Conservation (phyloP, 331 rosid species). For the Prunus yedoensis region DNA sequence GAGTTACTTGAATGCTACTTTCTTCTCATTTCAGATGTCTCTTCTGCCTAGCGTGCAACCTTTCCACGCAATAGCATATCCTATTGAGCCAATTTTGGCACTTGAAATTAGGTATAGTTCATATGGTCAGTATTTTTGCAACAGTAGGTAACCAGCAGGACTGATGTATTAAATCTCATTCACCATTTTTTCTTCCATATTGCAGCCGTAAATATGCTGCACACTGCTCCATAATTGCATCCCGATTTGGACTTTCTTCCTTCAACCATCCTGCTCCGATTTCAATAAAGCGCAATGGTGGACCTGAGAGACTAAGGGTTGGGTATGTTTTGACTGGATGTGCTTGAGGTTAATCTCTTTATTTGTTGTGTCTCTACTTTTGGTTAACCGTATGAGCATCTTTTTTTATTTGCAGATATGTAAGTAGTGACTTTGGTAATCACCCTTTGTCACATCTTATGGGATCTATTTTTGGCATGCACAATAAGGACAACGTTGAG, state of each 20-base stretch:
- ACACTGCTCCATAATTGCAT: constrained; percentile 90
- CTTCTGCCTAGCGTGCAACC: constrained; percentile 99
- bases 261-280: constrained; percentile 74
- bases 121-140: neutral
- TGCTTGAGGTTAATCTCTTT: neutral
- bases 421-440: constrained; percentile 96
- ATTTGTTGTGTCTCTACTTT: neutral
- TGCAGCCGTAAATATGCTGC: constrained; percentile 92
- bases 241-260: constrained; percentile 78
- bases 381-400: neutral
- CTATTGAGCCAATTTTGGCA: constrained; percentile 91
- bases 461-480: constrained; percentile 99
- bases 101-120: constrained; percentile 81
- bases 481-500: constrained; percentile 82
- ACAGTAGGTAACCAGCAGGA: neutral
- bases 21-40: constrained; percentile 60
- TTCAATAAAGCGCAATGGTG: constrained; percentile 68
- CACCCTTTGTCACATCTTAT: constrained; percentile 98
- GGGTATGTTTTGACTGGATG: constrained; percentile 58
- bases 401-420: constrained; percentile 65
- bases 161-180: neutral
- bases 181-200: constrained; percentile 15
- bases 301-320: constrained; percentile 68
- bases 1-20: constrained; percentile 1
- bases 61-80: constrained; percentile 98